A percentile compares a stretch with the other conserved stretches of the same genome.
Conservation (phyloP, 208 protist species). For the Endotrypanum monterogeii region DNA sequence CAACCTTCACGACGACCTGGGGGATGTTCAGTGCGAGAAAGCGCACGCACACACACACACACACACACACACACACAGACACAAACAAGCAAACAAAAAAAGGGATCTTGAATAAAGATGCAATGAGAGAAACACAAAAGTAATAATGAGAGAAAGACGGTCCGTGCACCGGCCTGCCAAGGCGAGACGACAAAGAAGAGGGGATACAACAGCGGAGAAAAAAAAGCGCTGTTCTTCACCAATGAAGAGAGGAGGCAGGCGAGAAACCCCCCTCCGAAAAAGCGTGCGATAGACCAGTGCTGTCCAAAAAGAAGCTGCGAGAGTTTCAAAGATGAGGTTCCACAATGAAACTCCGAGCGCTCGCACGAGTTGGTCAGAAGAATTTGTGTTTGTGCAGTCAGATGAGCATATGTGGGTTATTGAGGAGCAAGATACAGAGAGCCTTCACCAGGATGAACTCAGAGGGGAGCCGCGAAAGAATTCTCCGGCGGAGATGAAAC, state of each 20-base stretch:
- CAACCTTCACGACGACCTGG: not conserved
- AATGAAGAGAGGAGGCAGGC: not conserved
- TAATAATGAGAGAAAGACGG: not conserved
- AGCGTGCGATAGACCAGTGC: not conserved
- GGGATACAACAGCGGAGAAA: not conserved
- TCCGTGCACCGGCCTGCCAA: not conserved
- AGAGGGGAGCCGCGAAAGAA: constrained; percentile 7
- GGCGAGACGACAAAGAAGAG: too few relatives aligned
- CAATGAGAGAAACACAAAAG: not conserved
- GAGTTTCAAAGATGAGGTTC: not conserved
- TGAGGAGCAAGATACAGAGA: not conserved
- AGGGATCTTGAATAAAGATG: not conserved
- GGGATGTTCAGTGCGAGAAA: not conserved
- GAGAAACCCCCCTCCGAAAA: not conserved
- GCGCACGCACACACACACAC: not conserved
- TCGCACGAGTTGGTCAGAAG: not conserved
- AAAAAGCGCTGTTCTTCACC: constrained; percentile 2
- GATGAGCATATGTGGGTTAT: too few relatives aligned
- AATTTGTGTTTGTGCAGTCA: not conserved
- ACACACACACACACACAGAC: constrained; percentile 8
- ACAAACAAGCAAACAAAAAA: constrained; percentile 3
- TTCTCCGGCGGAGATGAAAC: not conserved
- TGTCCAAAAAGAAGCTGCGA: not conserved
- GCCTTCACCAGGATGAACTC: not conserved
- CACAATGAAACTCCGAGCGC: not conserved